phyloP scores from a whole-genome alignment of 176 grass and related monocot genomes.

The Eragrostis curvula region DNA sequence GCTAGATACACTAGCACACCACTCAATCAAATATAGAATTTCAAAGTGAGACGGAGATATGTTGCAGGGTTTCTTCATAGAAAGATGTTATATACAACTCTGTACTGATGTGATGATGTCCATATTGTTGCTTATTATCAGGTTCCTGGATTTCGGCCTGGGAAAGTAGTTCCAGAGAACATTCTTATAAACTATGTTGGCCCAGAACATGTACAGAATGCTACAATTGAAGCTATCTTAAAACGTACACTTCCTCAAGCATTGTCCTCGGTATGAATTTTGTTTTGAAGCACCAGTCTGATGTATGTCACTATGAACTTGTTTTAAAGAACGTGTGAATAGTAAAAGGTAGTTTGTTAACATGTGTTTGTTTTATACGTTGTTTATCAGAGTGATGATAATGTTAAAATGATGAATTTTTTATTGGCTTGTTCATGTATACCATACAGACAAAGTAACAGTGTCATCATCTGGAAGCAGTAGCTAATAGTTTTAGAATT shows the following conservation, averaged over 20 bases:
- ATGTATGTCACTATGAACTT: conserved; percentile 23
- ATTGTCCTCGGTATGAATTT: conserved; percentile 69
- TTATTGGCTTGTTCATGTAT: conserved; percentile 2
- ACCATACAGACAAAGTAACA: conserved; percentile 2
- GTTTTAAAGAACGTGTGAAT: background rate
- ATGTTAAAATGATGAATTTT: conserved; percentile 22
- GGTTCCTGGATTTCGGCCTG: conserved; percentile 92
- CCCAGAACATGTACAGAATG: conserved; percentile 60
- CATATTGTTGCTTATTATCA: conserved; percentile 45
- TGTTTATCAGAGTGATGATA: background rate
- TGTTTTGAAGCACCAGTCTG: conserved; percentile 15
- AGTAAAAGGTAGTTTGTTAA: conserved; percentile 24
- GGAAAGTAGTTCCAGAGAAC: conserved; percentile 77
- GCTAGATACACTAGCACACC: background rate
- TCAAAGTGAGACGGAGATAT: background rate
- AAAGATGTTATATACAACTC: background rate
- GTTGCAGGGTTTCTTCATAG: conserved; percentile 1
- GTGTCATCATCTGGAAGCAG: conserved; percentile 7
- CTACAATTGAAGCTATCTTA: conserved; percentile 85
- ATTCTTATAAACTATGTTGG: conserved; percentile 84
- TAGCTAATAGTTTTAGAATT: background rate
- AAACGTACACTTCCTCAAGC: conserved; percentile 89
- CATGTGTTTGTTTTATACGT: background rate
- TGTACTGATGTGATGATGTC: conserved; percentile 28
- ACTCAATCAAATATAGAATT: conserved; percentile 4